Conservation (phyloP, 345 rosid species). For the Citrus glauca region DNA sequence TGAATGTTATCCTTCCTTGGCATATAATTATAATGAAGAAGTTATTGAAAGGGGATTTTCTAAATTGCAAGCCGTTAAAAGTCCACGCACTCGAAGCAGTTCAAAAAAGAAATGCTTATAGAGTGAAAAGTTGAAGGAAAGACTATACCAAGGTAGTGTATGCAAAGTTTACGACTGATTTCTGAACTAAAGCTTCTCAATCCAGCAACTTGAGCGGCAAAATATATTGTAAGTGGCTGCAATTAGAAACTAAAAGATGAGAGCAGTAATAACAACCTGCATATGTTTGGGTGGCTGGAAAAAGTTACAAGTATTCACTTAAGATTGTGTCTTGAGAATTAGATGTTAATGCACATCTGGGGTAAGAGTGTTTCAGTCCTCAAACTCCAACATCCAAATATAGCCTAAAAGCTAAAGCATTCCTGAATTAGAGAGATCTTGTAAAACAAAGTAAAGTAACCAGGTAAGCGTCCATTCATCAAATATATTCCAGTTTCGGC, state of each 20-base stretch:
- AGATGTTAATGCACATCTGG: neutral
- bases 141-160: constrained; percentile 86
- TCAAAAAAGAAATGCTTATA: neutral
- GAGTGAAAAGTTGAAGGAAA: constrained; percentile 11
- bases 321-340: neutral
- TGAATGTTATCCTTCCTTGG: neutral
- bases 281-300: neutral
- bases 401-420: neutral
- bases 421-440: neutral
- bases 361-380: neutral
- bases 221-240: constrained; percentile 85
- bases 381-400: neutral
- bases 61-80: neutral
- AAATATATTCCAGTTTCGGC: neutral
- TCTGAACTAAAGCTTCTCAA: constrained; percentile 28
- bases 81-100: neutral
- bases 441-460: neutral
- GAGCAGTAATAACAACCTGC: constrained; percentile 1
- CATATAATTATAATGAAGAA: neutral
- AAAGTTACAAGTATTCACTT: constrained; percentile 2
- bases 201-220: constrained; percentile 55
- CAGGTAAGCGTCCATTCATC: neutral
- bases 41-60: neutral
- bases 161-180: constrained; percentile 38
- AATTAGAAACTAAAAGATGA: neutral